These are phyloP conservation scores for Liriodendron chinense DNA, from an alignment of 164 flowering plant genomes.

Conservation along the genomic window DNA sequence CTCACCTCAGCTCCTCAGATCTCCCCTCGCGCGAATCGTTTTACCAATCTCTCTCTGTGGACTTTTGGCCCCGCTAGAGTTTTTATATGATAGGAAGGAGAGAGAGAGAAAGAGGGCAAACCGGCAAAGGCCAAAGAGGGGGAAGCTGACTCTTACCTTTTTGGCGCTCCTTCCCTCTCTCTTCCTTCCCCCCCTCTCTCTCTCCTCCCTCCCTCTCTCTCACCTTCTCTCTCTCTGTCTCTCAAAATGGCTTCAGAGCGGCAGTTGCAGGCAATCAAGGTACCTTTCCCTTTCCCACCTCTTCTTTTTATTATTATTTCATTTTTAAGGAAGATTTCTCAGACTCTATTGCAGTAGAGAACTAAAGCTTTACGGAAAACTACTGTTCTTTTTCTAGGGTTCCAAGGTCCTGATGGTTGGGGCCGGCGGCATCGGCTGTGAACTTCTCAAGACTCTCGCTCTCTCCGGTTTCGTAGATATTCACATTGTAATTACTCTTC, in stretches of 20 bases:
- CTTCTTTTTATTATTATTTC: neutral
- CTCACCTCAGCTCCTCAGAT: too few species aligned
- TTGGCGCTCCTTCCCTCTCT: neutral
- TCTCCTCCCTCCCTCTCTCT: neutral
- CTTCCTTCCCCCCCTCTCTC: neutral
- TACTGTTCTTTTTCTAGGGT: conserved; percentile 32
- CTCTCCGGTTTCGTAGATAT: conserved; percentile 92
- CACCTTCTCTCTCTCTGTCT: neutral
- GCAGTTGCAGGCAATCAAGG: conserved; percentile 53
- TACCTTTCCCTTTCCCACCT: conserved; percentile 5
- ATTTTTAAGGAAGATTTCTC: neutral
- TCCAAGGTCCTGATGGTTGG: conserved; percentile 96
- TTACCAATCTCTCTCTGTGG: too few species aligned
- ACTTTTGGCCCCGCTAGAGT: too few species aligned
- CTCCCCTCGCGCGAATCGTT: too few species aligned
- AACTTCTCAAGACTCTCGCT: conserved; percentile 92
- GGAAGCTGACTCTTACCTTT: neutral
- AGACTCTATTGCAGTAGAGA: neutral
- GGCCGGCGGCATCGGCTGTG: conserved; percentile 98
- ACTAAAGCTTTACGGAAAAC: neutral
- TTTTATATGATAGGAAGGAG: too few species aligned
- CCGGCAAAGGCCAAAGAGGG: neutral
- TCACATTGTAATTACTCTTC: conserved; percentile 71
- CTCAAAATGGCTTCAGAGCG: conserved; percentile 45
- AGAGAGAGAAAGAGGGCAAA: too few species aligned